These are phyloP conservation scores for Debaryomyces robertsiae DNA, from an alignment of 1,139 yeast species.

Conservation along the genomic window DNA sequence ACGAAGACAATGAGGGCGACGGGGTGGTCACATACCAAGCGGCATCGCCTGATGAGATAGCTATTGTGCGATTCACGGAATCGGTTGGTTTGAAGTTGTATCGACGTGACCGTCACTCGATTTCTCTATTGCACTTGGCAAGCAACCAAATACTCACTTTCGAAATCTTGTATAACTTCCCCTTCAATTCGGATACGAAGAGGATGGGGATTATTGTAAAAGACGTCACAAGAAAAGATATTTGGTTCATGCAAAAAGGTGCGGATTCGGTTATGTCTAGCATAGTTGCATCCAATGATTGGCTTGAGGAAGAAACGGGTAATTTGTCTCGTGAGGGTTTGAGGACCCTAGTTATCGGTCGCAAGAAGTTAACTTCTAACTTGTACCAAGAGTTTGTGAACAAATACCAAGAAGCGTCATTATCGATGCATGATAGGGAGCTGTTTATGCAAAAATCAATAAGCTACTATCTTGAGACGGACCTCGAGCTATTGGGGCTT, in stretches of 20 bases:
- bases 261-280: constrained; percentile 95
- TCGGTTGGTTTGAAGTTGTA: constrained; percentile 76
- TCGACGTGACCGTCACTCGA: constrained; percentile 78
- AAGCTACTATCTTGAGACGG: constrained; percentile 71
- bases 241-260: constrained; percentile 89
- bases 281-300: constrained; percentile 83
- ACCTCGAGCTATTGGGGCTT: constrained; percentile 82
- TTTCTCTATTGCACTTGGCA: constrained; percentile 67
- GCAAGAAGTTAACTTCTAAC: constrained; percentile 62
- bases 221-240: constrained; percentile 63
- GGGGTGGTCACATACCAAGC: constrained; percentile 76
- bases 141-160: constrained; percentile 56
- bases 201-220: constrained; percentile 91
- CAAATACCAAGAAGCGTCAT: constrained; percentile 70
- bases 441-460: constrained; percentile 68
- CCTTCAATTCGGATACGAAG: constrained; percentile 93
- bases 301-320: constrained; percentile 97
- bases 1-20: constrained; percentile 22
- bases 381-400: constrained; percentile 63
- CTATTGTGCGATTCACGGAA: constrained; percentile 92
- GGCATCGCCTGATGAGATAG: constrained; percentile 98
- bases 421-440: constrained; percentile 82
- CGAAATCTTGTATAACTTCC: constrained; percentile 81
- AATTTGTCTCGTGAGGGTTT: constrained; percentile 99
- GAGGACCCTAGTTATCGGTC: constrained; percentile 89